These are phyloP conservation scores for Mycena sanguinolenta DNA, from an alignment of 768 basidiomycete species.

Conservation along the genomic window DNA sequence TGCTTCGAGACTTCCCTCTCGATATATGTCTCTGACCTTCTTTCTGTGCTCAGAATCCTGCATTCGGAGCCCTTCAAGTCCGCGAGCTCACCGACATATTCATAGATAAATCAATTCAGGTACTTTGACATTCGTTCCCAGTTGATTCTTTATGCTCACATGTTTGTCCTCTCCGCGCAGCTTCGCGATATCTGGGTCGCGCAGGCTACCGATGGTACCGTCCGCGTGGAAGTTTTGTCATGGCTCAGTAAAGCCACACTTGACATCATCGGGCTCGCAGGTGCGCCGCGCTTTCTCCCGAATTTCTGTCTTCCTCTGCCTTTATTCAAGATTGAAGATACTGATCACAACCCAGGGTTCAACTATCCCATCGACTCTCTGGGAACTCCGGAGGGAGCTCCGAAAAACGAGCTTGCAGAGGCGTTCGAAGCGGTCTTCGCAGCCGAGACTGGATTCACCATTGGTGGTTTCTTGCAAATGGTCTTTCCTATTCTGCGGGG, in stretches of 20 bases:
- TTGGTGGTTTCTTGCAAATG: no score
- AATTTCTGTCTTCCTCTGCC: no score
- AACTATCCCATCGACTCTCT: conserved; percentile 44
- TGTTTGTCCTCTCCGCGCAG: no score
- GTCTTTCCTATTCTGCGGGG: no score
- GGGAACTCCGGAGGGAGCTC: background rate
- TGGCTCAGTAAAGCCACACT: conserved; percentile 65
- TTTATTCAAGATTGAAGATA: no score
- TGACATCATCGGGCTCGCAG: conserved; percentile 71
- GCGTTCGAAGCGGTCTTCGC: conserved; percentile 54
- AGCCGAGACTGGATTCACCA: background rate
- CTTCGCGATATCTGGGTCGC: conserved; percentile 62
- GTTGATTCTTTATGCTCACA: no score
- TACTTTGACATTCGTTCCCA: conserved; percentile 55
- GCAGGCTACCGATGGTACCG: conserved; percentile 7
- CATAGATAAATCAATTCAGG: conserved; percentile 64
- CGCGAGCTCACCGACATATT: conserved; percentile 64
- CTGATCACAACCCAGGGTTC: conserved; percentile 44
- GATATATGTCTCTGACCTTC: no score
- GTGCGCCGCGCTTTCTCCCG: no score
- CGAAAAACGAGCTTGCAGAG: conserved; percentile 55
- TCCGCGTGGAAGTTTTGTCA: conserved; percentile 66
- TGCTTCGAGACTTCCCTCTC: no score
- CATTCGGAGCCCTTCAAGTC: conserved; percentile 72
- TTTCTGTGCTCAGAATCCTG: conserved; percentile 67